phyloP scores from a whole-genome alignment of 371 early-diverging fungal genomes.

The Mortierella sp. region DNA sequence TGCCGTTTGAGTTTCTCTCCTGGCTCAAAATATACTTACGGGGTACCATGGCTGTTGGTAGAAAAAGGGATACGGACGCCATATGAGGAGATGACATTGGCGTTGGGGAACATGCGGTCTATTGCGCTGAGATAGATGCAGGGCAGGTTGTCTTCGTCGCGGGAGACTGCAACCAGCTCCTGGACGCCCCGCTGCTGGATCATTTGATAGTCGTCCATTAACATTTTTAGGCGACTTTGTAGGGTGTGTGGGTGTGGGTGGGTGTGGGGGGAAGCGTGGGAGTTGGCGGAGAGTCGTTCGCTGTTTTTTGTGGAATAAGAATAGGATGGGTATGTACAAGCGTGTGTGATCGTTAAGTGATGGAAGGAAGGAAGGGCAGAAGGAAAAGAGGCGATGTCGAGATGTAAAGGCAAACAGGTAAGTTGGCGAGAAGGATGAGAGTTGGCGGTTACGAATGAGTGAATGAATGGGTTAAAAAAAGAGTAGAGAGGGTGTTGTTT shows the following conservation, averaged over 20 bases:
- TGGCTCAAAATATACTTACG: conserved; percentile 29
- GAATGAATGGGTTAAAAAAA: background rate
- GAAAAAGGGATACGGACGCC: conserved; percentile 41
- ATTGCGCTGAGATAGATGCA: conserved; percentile 45
- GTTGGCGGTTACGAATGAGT: background rate
- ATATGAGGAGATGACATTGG: conserved; percentile 31
- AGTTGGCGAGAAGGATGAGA: background rate
- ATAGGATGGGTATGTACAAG: background rate
- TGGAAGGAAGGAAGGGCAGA: background rate
- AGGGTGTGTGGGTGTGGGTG: background rate
- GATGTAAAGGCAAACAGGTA: background rate
- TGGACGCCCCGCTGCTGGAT: conserved; percentile 35
- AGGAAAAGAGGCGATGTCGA: background rate
- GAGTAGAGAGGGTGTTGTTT: background rate
- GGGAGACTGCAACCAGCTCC: conserved; percentile 30
- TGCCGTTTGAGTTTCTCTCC: too few relatives aligned
- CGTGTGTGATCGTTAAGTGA: background rate
- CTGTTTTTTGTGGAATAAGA: background rate
- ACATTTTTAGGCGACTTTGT: too few relatives aligned
- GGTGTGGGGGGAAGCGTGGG: background rate
- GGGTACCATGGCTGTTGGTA: conserved; percentile 5
- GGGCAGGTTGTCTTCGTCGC: conserved; percentile 42
- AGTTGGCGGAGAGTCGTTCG: background rate
- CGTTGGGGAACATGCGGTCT: conserved; percentile 36
- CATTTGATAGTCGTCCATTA: conserved; percentile 42